Percentiles rank a stretch among this genome's conserved stretches.
Evolutionary conservation across 2,329 filamentous ascomycete genomes (phyloP).

Genomic region (Pseudofabraea citricarpa): DNA sequence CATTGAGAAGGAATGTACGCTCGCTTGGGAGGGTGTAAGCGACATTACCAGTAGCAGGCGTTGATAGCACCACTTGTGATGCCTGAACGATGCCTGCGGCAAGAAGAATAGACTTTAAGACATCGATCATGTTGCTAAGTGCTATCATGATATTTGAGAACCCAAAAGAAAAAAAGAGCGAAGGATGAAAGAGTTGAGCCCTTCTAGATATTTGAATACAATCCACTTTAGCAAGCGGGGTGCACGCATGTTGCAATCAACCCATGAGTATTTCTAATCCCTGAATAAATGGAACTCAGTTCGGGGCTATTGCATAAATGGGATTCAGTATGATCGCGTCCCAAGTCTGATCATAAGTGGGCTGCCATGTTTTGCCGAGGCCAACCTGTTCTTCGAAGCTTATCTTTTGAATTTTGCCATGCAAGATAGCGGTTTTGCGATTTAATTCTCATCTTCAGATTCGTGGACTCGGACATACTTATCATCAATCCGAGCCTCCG

Average conservation of each 20-base stretch:
- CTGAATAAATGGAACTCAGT: not conserved
- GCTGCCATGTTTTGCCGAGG: too few species aligned
- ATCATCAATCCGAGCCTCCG: too few species aligned
- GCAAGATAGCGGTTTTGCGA: too few species aligned
- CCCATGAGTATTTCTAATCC: not conserved
- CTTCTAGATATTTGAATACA: not conserved
- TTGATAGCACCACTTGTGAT: conserved; percentile 4
- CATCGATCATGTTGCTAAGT: not conserved
- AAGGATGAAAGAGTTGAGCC: not conserved
- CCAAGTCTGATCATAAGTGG: not conserved
- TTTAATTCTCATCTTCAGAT: too few species aligned
- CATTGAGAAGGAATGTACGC: conserved; percentile 21
- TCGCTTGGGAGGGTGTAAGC: conserved; percentile 16
- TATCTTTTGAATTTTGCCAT: too few species aligned
- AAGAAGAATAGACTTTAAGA: not conserved
- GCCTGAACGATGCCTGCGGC: conserved; percentile 4
- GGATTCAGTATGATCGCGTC: not conserved
- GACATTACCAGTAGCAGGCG: conserved; percentile 15
- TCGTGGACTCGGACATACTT: too few species aligned
- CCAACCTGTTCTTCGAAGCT: too few species aligned
- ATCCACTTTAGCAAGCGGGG: not conserved
- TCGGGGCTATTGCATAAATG: not conserved
- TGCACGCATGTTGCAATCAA: not conserved
- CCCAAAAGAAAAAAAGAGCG: not conserved
- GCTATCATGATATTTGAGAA: not conserved